Percentiles rank a stretch among this genome's conserved stretches.
Evolutionary conservation across 2,329 filamentous ascomycete species (phyloP).

Genomic region (Aquanectria penicillioides): DNA sequence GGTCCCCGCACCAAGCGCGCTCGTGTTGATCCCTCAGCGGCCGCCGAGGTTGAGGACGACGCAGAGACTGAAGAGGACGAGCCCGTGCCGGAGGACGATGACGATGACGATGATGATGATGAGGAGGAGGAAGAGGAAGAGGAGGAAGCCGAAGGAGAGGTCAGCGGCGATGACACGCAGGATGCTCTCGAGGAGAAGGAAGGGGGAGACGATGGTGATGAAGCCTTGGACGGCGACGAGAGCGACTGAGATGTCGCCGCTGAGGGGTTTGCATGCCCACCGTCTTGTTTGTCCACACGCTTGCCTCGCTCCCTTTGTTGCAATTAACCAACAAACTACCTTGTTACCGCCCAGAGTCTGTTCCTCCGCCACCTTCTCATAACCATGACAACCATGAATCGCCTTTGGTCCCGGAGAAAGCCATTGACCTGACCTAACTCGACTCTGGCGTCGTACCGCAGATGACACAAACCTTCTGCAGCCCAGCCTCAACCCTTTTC

Average conservation of each 20-base stretch:
- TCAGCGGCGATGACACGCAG: slow-evolving; percentile 64
- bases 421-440: too few species aligned
- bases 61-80: slow-evolving; percentile 54
- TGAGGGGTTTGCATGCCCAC: too few species aligned
- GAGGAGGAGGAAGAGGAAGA: slow-evolving; percentile 55
- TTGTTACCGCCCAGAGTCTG: too few species aligned
- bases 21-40: slow-evolving; percentile 55
- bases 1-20: slow-evolving; percentile 55
- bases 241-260: slow-evolving; percentile 56
- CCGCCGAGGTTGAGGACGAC: slow-evolving; percentile 49
- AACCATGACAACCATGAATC: too few species aligned
- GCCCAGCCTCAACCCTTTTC: too few species aligned
- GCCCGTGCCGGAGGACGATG: slow-evolving; percentile 56
- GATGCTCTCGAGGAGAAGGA: slow-evolving; percentile 62
- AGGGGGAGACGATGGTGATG: slow-evolving; percentile 63
- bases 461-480: too few species aligned
- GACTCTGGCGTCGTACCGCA: too few species aligned
- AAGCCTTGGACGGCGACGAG: slow-evolving; percentile 71
- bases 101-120: slow-evolving; percentile 60
- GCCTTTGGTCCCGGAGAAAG: too few species aligned
- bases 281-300: not conserved
- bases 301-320: not conserved
- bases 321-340: not conserved
- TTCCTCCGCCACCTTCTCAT: too few species aligned
- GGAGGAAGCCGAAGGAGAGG: slow-evolving; percentile 56